These are phyloP conservation scores for Camptophora hylomeconis DNA, from an alignment of 2,329 filamentous ascomycete genomes.

Conservation along the genomic window DNA sequence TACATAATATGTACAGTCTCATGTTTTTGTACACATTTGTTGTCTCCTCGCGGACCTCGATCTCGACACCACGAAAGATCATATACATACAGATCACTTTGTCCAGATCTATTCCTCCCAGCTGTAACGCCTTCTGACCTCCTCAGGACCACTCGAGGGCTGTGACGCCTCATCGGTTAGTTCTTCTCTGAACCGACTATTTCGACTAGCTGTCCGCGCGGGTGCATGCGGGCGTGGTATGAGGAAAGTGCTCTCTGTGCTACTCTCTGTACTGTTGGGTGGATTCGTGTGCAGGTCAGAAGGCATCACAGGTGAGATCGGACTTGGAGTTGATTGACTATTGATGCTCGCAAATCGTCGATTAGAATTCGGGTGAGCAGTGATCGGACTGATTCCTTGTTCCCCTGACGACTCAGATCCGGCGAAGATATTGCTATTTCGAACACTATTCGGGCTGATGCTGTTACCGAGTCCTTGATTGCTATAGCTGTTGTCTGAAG, in stretches of 20 bases:
- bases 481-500: constrained; percentile 10
- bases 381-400: constrained; percentile 15
- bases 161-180: constrained; percentile 9
- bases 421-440: constrained; percentile 10
- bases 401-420: constrained; percentile 12
- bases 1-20: too few species aligned
- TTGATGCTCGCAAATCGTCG: constrained; percentile 7
- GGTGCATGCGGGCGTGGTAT: constrained; percentile 2
- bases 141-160: constrained; percentile 2
- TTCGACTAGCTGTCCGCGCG: constrained; percentile 12
- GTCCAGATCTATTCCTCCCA: constrained; percentile 12
- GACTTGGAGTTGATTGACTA: constrained; percentile 6
- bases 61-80: too few species aligned
- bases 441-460: constrained; percentile 13
- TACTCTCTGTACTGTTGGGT: not conserved
- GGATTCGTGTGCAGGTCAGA: constrained; percentile 1
- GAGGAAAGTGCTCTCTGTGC: not conserved
- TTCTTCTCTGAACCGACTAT: constrained; percentile 17
- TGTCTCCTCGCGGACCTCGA: too few species aligned
- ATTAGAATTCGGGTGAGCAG: constrained; percentile 8
- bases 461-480: constrained; percentile 10
- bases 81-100: too few species aligned
- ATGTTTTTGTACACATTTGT: too few species aligned
- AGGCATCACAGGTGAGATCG: constrained; percentile 7
- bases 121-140: constrained; percentile 10